Evolutionary conservation across 768 basidiomycete genomes (phyloP), one percentile per base, ranked within the genome.

Genomic region (Agrocybe praecox): DNA sequence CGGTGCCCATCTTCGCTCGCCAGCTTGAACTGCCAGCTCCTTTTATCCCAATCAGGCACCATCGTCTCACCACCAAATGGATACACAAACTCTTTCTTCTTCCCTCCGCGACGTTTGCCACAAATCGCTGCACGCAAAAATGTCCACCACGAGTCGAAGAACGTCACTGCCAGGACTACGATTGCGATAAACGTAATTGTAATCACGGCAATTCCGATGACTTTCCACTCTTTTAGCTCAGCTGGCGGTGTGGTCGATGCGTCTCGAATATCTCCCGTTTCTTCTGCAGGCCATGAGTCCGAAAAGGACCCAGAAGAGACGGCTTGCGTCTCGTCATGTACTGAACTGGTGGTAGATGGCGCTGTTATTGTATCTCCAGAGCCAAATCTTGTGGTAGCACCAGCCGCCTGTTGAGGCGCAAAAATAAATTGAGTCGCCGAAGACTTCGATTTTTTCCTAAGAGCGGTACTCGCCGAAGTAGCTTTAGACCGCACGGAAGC

Each of bases 111-210:
- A 68, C 69, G 70, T 58, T 59, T 58, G 10, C 80, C 76, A 55
- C 77, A 76, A 19, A 83, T 44, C 47, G 83, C 63, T 46, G 83
- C 85, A 33, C 76, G 71, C 51, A 87, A 52, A 68, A 89, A 85
- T 22, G 81, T 76, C 80, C 80, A 85, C 80, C 88, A 86, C 33
- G 83, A 79, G 71, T 92, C 88, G 70, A 89, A 90, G 71, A 87
- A 90, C 24, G 86, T 79, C 53, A 84, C 72, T 8, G 79, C 72
- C 48, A 89, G 74, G 60, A 88, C 78, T 49, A 80, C 70, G 2
- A 74, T 76, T 23, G 78, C 85, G 50, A 90, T 73, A 34, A 82
- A 75, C 47, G 78, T 84, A 62, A 91, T 76, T n/a, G 80, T 76
- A 57, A 89, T 81, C 53, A 89, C 78, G 12, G 80, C 78, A 55